Evolutionary conservation across 768 basidiomycete genomes (phyloP).

Genomic region (Collybia nuda): DNA sequence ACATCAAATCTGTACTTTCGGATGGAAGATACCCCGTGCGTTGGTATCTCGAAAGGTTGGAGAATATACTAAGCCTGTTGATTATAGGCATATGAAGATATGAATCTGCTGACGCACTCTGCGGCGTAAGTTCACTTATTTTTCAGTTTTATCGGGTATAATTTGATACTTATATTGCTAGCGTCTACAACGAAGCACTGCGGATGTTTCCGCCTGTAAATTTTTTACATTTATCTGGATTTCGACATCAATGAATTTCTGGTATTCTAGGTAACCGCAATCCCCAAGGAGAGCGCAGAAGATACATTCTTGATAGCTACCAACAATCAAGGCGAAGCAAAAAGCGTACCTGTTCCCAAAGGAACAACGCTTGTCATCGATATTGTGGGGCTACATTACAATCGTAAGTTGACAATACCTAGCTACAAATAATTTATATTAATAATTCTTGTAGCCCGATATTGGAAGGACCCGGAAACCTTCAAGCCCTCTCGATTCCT

Average conservation of each 20-base stretch:
- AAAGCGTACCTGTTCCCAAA: slow-evolving; percentile 39
- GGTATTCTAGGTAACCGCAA: slow-evolving; percentile 26
- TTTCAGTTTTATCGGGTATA: not conserved
- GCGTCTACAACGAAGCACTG: slow-evolving; percentile 52
- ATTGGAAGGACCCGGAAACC: slow-evolving; percentile 51
- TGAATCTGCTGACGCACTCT: slow-evolving; percentile 34
- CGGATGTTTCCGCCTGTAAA: slow-evolving; percentile 47
- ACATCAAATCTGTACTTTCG: slow-evolving; percentile 30
- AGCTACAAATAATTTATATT: not conserved
- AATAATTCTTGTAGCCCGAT: slow-evolving; percentile 36
- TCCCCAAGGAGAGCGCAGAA: slow-evolving; percentile 47
- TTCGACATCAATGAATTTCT: no score
- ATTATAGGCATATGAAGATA: slow-evolving; percentile 38
- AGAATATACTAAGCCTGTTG: not conserved
- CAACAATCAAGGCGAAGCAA: slow-evolving; percentile 35
- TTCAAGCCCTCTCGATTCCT: slow-evolving; percentile 51
- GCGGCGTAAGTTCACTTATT: slow-evolving; percentile 30
- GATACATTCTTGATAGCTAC: slow-evolving; percentile 39
- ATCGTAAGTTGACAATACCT: slow-evolving; percentile 35
- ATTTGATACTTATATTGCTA: slow-evolving; percentile 16
- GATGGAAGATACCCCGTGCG: slow-evolving; percentile 30
- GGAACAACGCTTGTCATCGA: slow-evolving; percentile 36
- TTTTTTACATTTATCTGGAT: not conserved
- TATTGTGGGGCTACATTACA: slow-evolving; percentile 45
- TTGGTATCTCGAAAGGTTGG: not conserved